These are phyloP conservation scores for Globisporangium parvum DNA, from an alignment of 352 stramenopile genomes.

Conservation along the genomic window DNA sequence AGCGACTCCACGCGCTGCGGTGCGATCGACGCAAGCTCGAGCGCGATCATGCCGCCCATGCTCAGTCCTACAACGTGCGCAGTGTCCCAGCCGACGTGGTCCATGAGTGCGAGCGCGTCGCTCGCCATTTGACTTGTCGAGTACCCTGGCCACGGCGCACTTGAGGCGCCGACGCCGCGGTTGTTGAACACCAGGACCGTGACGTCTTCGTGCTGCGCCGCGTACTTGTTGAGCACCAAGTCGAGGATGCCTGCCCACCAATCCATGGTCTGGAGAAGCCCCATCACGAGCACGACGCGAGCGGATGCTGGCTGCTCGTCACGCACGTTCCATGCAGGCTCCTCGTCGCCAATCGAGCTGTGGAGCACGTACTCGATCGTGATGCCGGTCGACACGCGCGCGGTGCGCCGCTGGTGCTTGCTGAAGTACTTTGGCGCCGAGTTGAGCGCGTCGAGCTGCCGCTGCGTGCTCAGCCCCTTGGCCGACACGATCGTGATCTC, in stretches of 20 bases:
- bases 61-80: too few species aligned
- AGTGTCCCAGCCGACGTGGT: too few species aligned
- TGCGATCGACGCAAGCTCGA: too few species aligned
- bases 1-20: too few species aligned
- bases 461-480: conserved; percentile 8
- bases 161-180: conserved; percentile 32
- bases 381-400: conserved; percentile 4
- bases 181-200: conserved; percentile 43
- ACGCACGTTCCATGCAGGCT: conserved; percentile 30
- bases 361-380: conserved; percentile 4
- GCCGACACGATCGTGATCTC: conserved; percentile 3
- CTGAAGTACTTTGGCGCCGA: conserved; percentile 17
- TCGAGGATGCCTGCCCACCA: conserved; percentile 18
- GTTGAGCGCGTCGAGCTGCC: conserved; percentile 17
- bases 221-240: conserved; percentile 15
- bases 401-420: conserved; percentile 6
- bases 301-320: conserved; percentile 11
- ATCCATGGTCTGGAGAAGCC: conserved; percentile 18
- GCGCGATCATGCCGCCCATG: too few species aligned
- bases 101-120: neutral
- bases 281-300: conserved; percentile 26
- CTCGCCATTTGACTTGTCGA: neutral
- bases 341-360: conserved; percentile 1
- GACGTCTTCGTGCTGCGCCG: conserved; percentile 11
- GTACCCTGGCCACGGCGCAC: conserved; percentile 45